Evolutionary conservation across 129 eudicot species (phyloP).

Genomic region (Heracleum sosnowskyi): DNA sequence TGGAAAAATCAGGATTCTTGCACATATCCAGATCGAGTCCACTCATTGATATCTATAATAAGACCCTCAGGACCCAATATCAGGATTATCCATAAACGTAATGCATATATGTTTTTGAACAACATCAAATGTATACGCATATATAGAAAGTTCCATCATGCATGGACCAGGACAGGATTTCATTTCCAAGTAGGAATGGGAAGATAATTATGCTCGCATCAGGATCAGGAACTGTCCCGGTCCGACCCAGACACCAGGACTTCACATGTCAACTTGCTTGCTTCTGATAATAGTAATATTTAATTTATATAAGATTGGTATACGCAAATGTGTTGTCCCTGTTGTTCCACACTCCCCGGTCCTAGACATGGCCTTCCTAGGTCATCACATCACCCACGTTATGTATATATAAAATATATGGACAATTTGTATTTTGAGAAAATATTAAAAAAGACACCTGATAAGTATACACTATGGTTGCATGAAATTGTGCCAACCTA

Average conservation of each 20-base stretch:
- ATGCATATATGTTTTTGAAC: neutral
- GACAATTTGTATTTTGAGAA: neutral
- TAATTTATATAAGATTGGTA: neutral
- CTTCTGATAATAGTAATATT: neutral
- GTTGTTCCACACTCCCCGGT: neutral
- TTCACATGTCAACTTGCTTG: slow-evolving; percentile 5
- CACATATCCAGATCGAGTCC: neutral
- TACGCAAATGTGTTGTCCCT: neutral
- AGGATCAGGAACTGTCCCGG: slow-evolving; percentile 2
- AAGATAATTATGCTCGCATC: neutral
- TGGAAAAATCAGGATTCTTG: neutral
- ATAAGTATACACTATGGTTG: neutral
- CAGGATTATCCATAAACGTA: neutral
- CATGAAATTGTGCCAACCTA: neutral
- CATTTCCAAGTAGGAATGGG: neutral
- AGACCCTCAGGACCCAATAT: neutral
- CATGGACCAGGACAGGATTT: neutral
- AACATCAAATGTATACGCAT: neutral
- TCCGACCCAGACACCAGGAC: slow-evolving; percentile 3
- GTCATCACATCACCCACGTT: neutral
- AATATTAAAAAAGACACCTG: neutral
- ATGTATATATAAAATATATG: neutral
- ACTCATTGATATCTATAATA: neutral
- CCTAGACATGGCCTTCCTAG: neutral
- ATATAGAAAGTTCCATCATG: neutral